Evolutionary conservation across 2,329 filamentous ascomycete genomes (phyloP).

Genomic region (Ascochyta viciae-villosae): DNA sequence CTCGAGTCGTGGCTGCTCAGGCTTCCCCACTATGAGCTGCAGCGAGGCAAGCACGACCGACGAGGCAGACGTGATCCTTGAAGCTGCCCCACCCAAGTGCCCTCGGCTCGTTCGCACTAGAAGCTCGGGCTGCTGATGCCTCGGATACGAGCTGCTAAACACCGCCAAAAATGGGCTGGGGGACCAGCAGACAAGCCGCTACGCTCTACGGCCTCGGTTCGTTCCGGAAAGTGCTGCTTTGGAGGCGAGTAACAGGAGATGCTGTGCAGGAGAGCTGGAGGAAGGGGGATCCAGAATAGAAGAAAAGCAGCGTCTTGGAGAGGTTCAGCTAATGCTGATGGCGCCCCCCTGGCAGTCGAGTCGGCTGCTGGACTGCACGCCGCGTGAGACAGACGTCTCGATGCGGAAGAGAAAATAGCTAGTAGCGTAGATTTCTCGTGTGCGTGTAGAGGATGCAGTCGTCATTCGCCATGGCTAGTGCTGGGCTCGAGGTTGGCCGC

Average conservation of each 20-base stretch:
- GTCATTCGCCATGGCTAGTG: slow-evolving; percentile 8
- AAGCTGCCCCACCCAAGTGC: slow-evolving; percentile 16
- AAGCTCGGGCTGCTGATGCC: slow-evolving; percentile 23
- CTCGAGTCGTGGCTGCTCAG: slow-evolving; percentile 7
- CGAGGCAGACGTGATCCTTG: slow-evolving; percentile 20
- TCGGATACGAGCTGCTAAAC: slow-evolving; percentile 16
- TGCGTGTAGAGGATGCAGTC: slow-evolving; percentile 1
- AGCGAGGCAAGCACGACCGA: slow-evolving; percentile 20
- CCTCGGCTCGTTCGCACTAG: slow-evolving; percentile 25
- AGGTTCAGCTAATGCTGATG: not conserved
- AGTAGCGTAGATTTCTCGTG: slow-evolving; percentile 7
- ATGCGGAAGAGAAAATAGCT: slow-evolving; percentile 9
- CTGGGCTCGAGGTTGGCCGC: not conserved
- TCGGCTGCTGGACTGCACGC: not conserved
- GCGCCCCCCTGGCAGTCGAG: slow-evolving; percentile 1
- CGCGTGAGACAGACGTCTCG: slow-evolving; percentile 5
- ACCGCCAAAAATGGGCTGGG: slow-evolving; percentile 1
- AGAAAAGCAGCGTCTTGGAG: not conserved
- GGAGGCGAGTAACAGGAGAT: not conserved
- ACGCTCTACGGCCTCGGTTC: slow-evolving; percentile 21
- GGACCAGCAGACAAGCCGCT: not conserved
- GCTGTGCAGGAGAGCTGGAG: too few species aligned
- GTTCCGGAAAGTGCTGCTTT: slow-evolving; percentile 16
- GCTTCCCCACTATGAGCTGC: slow-evolving; percentile 12
- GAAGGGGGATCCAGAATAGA: not conserved